Base-by-base conservation (phyloP, 768 basidiomycete genomes). In the Auriculariales sp. region DNA sequence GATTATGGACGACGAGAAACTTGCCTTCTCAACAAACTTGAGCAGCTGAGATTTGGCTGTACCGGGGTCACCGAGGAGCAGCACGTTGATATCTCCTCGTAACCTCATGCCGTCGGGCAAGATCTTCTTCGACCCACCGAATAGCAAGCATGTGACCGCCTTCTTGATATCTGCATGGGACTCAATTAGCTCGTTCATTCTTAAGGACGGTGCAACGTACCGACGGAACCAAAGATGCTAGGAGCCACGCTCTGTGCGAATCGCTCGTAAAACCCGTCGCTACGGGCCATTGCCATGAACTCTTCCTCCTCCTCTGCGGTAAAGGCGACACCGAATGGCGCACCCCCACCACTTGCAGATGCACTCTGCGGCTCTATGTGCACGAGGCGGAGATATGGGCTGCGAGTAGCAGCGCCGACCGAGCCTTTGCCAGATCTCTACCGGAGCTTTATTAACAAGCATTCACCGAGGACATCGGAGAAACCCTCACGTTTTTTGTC, bases 1-100 rank as follows among this genome's bases (percentile, higher is more conserved):
- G 6, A 12, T 7, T 19, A 25, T 7, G 39, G 39, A 44, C 12
- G 4, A 4, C 19, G 17, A 9, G 19, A 25, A 24, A 31, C 58
- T 27, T 35, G 83, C 81, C 70, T 98, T 99, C 63, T 99, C 95
- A 11, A 98, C 95, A 56, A 99, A 99, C 60, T 99, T 99, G 53
- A 99, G 78, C 57, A 99, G 69, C 59, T 99, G 95, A 68, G 84
- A 89, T 66, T 99, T 99, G 19, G 95, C 95, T 12, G 95, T 98
- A 67, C 95, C 95, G 6, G 95, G 95, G 63, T 99, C 95, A 64
- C 95, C 95, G 27, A 99, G 76, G 25, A 98, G 66, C 9, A 99
- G 68, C 17, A 99, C 95, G 62, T 99, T 99, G 62, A 99, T 98
- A 61, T 99, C 95, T 10, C 95, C 95, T 61, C 95, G 75, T 34